Conservation (phyloP, 139 green algal species). For the Edaphochlamys debaryana region DNA sequence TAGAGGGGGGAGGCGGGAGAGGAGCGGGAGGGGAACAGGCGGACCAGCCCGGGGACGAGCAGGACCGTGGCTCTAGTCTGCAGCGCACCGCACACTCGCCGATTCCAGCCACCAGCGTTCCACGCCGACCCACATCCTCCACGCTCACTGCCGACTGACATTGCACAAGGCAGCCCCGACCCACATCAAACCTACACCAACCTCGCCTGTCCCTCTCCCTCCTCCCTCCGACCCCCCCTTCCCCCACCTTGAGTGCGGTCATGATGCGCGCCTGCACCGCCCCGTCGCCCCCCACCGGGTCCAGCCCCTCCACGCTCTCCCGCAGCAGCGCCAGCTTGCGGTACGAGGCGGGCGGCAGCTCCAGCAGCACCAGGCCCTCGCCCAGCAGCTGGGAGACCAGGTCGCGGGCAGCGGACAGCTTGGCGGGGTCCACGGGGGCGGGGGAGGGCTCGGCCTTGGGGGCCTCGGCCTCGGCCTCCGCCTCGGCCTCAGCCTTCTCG, state of each 20-base stretch:
- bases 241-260: slow-evolving; percentile 6
- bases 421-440: background rate
- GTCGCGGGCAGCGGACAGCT: background rate
- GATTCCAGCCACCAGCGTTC: too few species aligned
- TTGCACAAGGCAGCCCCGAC: too few species aligned
- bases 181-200: too few species aligned
- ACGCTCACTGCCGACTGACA: too few species aligned
- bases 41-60: too few species aligned
- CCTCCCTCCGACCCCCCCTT: background rate
- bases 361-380: slow-evolving; percentile 53
- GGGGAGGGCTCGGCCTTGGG: background rate
- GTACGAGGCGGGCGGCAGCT: slow-evolving; percentile 35
- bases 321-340: slow-evolving; percentile 37
- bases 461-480: background rate
- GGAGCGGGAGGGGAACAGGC: too few species aligned
- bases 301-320: slow-evolving; percentile 40
- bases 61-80: too few species aligned
- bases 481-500: background rate
- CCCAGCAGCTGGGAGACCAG: slow-evolving; percentile 33
- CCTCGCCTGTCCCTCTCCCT: too few species aligned
- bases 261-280: slow-evolving; percentile 3
- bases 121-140: too few species aligned
- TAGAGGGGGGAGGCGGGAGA: background rate
- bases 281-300: slow-evolving; percentile 14
- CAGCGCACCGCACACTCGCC: background rate